Evolutionary conservation across 208 protist genomes (phyloP), one percentile per base, ranked within the genome.

Genomic region (Acanthamoeba culbertsoni): DNA sequence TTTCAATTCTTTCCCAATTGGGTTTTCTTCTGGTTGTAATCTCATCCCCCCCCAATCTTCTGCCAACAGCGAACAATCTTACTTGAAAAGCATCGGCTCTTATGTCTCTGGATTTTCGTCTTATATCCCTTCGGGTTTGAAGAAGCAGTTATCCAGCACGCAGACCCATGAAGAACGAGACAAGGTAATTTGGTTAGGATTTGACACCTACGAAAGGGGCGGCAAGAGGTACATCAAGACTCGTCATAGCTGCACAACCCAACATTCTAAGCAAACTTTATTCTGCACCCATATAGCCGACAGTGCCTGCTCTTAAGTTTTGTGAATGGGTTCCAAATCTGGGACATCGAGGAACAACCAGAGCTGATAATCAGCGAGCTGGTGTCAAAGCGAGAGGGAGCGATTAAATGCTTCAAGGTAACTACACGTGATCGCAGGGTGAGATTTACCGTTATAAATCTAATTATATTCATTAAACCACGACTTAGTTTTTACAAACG

Each of bases 311-410:
- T 91, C 18, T 26, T 71, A 18, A 71, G 40, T 62, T 68, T 71
- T 68, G 84, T 91, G 84, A 91, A 91, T 26, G 84, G 84, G 35
- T 91, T 91, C 28, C 84, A 91, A 37, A 37, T 91, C 26, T 91
- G 84, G 84, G 84, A 91, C 57, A 91, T 91, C 33, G 84, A 91
- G 35, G 84, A 91, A 33, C 75, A 59, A 23, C 75, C 75, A 57
- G 84, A 71, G 23, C 5, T 40, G 23, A 68, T 62, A n/a, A 23
- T 71, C 42, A 57, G 43, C 48, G 53, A 91, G 55, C 31, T 91
- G 35, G 55, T 91, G 5, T 91, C 84, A 18, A 91, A 91, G 55
- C 35, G 84, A 23, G 84, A 91, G n/a, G 84, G 84, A 5, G 84
- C 84, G 18, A 91, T 91, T 40, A 91, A 91, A 26, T 71, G 48